Base-by-base conservation (phyloP, 129 eudicot species). In the Oenanthe sinensis region DNA sequence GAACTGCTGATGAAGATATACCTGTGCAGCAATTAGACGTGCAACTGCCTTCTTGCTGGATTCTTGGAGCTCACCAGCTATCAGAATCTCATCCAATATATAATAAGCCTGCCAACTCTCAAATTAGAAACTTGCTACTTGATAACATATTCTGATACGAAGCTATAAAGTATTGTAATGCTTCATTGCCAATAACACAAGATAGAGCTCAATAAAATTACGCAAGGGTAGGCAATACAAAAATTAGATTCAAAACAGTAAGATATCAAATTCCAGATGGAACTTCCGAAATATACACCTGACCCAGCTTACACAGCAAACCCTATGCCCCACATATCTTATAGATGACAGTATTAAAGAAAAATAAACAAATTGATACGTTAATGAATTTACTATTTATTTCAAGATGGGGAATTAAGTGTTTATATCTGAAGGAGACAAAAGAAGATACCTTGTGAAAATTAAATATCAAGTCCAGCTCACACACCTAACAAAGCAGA, bases 31-130 rank as follows among this genome's bases (percentile, higher is more conserved):
- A 49, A 93, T 85, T 85, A 93, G 78, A 75, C 97, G 98, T 50
- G 93, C 93, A 82, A 94, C 93, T 2, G 96, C 85, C 86, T 91
- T 94, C 93, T 94, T 94, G 88, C 97, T 94, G 42, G 98, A 91
- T 81, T 94, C 98, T 82, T 91, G 98, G 78, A 94, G 97, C 85
- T 94, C 98, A 79, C 98, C 98, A 49, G 97, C 98, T 74, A 94
- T 94, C 68, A 94, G 73, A 79, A 91, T 84, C 86, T 94, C 98
- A 69, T 94, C 98, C 88, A 94, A 78, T 81, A 94, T 91, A 84
- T 89, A 94, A 78, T 91, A 94, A 77, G 98, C 98, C 97, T 91
- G 97, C 80, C 72, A 79, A 78, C 11, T 30, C 17, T 20, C 45
- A 49, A 4, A 58, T 78, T 15, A 81, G 75, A 65, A 58, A 46